phyloP scores from a whole-genome alignment of 2,329 filamentous ascomycete species.

The Fusarium sp. region DNA sequence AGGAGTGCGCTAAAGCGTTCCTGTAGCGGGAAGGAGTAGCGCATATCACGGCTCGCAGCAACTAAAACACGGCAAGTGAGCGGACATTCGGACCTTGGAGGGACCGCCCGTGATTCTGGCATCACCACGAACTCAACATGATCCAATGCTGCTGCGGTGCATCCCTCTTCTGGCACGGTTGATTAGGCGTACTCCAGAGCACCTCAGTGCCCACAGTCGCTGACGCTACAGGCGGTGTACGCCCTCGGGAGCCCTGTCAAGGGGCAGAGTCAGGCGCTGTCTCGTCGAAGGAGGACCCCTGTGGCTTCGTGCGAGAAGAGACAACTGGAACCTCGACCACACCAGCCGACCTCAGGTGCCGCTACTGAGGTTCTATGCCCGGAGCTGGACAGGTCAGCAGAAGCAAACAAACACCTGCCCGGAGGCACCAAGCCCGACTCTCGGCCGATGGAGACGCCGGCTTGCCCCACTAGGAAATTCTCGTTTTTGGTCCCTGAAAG shows the following conservation, averaged over 20 bases:
- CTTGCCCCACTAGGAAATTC: constrained; percentile 14
- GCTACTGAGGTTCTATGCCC: constrained; percentile 6
- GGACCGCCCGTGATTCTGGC: constrained; percentile 12
- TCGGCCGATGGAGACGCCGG: constrained; percentile 37
- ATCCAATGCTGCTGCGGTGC: constrained; percentile 5
- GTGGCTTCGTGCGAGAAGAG: constrained; percentile 7
- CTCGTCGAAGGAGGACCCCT: constrained; percentile 16
- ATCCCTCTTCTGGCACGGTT: constrained; percentile 7
- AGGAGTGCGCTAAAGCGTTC: constrained; percentile 14
- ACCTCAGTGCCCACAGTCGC: background rate
- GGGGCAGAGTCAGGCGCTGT: constrained; percentile 21
- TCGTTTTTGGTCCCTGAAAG: background rate
- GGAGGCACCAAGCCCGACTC: constrained; percentile 23
- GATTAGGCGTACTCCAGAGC: constrained; percentile 2
- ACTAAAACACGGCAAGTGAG: background rate
- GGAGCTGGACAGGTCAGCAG: constrained; percentile 8
- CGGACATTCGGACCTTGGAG: constrained; percentile 4
- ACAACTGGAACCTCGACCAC: constrained; percentile 17
- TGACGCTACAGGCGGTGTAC: constrained; percentile 29
- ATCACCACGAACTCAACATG: background rate
- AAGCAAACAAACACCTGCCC: constrained; percentile 7
- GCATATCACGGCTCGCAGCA: background rate
- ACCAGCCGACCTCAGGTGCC: constrained; percentile 21
- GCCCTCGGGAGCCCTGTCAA: constrained; percentile 21
- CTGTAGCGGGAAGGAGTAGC: constrained; percentile 1